Evolutionary conservation across 83 land plant species (phyloP), one percentile per base, ranked within the genome.

Genomic region (Picea engelmannii): DNA sequence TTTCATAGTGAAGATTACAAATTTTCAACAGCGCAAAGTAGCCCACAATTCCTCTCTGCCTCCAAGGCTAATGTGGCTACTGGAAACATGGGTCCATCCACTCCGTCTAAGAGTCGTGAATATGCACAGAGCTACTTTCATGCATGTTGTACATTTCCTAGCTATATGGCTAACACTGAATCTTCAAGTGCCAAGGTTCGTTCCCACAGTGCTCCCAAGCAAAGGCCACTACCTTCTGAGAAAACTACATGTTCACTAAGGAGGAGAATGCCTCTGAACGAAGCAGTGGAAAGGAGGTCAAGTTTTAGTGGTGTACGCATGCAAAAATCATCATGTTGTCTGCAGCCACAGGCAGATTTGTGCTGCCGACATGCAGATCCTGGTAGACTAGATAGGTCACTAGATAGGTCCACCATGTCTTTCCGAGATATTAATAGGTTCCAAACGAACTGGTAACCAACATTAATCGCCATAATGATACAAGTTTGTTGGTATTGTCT

Each of bases 131-230:
- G 89, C 76, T 83, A 40, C 49, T 75, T 78, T 59, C 88, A 86
- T 62, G 91, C 86, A 21, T 87, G 83, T 81, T 85, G 88, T 6
- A 91, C 87, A 74, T 83, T 81, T 64, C 92, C 92, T 0, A 88
- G 69, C 74, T 92, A 92, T 88, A 92, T 92, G 94, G 80, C 90
- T 20, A 84, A 86, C 85, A 92, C 94, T 3, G 87, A 92, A 77
- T 92, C 94, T 6, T 87, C 90, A 1, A 84, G 70, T 65, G 94
- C 94, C 21, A 92, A 92, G 64, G 62, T 79, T 2, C 81, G 94
- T 60, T 92, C 94, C 35, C 84, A 87, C 7, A 92, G 94, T 31
- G 94, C 90, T 31, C 94, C 94, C 11, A 92, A 74, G 62, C 94
- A 89, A 75, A 82, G 94, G 65, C 80, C 27, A 42, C 86, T 84